Evolutionary conservation across 2,329 filamentous ascomycete genomes (phyloP).

Genomic region (Alternaria sp.): DNA sequence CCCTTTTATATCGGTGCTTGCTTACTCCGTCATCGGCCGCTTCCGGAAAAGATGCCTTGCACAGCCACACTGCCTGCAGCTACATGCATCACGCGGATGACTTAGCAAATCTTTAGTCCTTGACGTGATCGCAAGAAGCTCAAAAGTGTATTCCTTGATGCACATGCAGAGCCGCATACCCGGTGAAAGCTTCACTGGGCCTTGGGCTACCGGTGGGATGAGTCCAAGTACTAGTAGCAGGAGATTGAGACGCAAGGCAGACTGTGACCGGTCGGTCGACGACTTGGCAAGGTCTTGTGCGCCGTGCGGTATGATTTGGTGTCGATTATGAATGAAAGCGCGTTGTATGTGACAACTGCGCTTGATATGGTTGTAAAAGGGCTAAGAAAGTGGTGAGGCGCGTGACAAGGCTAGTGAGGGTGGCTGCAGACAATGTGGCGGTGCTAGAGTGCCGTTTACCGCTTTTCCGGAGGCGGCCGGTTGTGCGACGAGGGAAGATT

Average conservation of each 20-base stretch:
- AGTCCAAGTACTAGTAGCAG: neutral
- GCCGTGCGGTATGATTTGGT: neutral
- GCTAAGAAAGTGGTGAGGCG: neutral
- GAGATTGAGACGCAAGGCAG: neutral
- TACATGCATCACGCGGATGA: neutral
- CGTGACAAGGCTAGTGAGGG: neutral
- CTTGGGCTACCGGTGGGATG: neutral
- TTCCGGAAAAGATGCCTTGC: constrained; percentile 3
- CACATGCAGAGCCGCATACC: constrained; percentile 1
- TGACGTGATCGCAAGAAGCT: neutral
- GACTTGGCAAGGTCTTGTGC: neutral
- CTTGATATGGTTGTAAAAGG: neutral
- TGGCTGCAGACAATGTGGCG: constrained; percentile 6
- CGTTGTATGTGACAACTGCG: neutral
- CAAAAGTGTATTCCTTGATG: neutral
- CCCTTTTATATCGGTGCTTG: neutral
- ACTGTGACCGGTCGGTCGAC: neutral
- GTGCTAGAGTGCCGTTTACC: constrained; percentile 14
- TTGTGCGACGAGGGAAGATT: neutral
- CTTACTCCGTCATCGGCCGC: neutral
- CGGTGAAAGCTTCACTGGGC: neutral
- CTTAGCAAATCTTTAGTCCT: neutral
- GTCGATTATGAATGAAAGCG: neutral
- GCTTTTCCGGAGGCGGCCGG: constrained; percentile 15
- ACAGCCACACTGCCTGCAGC: constrained; percentile 2